phyloP scores from a whole-genome alignment of 495 filamentous ascomycete genomes.

The Annulohypoxylon stygium region DNA sequence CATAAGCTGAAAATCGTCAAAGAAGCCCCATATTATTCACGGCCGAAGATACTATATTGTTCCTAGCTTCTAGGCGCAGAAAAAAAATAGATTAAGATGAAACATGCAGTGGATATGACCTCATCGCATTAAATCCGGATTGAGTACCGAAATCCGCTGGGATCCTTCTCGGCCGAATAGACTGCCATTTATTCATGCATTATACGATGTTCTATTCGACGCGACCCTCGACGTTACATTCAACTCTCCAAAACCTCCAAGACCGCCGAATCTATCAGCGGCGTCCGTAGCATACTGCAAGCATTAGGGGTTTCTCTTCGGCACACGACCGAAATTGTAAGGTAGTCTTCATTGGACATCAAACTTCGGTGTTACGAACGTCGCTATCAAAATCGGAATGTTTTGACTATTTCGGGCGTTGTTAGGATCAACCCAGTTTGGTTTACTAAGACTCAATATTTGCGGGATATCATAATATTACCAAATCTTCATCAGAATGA shows the following conservation, averaged over 20 bases:
- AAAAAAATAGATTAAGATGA: conserved; percentile 9
- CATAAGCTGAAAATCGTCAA: conserved; percentile 1
- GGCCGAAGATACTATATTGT: conserved; percentile 1
- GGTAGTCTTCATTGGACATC: neutral
- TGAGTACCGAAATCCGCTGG: neutral
- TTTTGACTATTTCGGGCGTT: neutral
- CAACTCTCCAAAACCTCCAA: neutral
- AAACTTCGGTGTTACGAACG: neutral
- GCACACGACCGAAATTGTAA: neutral
- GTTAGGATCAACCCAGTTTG: neutral
- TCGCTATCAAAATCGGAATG: neutral
- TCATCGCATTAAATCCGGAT: conserved; percentile 8
- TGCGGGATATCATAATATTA: neutral
- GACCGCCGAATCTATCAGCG: neutral
- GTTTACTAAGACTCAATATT: neutral
- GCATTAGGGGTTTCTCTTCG: neutral
- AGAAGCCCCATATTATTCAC: neutral
- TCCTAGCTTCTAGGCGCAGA: conserved; percentile 3
- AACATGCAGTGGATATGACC: neutral
- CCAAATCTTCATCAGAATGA: neutral
- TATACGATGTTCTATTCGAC: conserved; percentile 12
- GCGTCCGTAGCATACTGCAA: neutral
- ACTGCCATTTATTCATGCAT: neutral
- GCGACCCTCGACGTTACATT: neutral
- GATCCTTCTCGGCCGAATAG: conserved; percentile 1